Evolutionary conservation across 768 basidiomycete species (phyloP), one percentile per base, ranked within the genome.

Genomic region (Lepiota subincarnata): DNA sequence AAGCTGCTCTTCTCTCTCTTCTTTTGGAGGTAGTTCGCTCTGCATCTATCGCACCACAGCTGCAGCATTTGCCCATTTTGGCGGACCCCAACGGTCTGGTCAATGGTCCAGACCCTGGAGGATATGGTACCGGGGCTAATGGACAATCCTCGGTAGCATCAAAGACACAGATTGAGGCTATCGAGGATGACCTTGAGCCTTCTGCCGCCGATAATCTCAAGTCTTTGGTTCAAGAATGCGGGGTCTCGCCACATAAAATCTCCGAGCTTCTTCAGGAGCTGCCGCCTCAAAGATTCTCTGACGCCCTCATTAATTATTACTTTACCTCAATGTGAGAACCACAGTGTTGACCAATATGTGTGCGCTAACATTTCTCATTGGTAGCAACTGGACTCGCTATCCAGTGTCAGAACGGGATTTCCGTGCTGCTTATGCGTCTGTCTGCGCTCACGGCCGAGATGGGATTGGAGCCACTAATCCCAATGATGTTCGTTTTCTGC

Each of bases 301-400:
- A 91, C 60, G 81, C 81, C 26, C 81, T 96, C 18, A 76, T 96
- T 55, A 86, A 94, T 62, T 85, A 89, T 66, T 95, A 91, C 60
- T 92, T 92, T 64, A 68, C 71, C 26, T 73, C 81, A 11, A 81
- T 91, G 89, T 90, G 62, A 60, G 84, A 66, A 24, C 28, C 37
- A 41, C 11, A 13, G 5, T 12, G 19, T 36, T 28, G 20, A 28
- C 46, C 22, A 36, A 18, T 50, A 47, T 52, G 54, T 35, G 39
- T 39, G 28, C 56, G 34, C 43, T 49, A 53, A 43, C 60, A 51
- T 55, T 54, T 42, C 53, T 40, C 53, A n/a, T 12, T 62, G 31
- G 10, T 31, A 92, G 93, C 65, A 96, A 97, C 63, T 94, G 91
- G 84, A 92, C 92, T 18, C 83, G 93, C 38, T 96, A 96, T 70